Evolutionary conservation across 73 alveolate species (phyloP), one percentile per base, ranked within the genome.

Genomic region (Tetrahymena elliotti): DNA sequence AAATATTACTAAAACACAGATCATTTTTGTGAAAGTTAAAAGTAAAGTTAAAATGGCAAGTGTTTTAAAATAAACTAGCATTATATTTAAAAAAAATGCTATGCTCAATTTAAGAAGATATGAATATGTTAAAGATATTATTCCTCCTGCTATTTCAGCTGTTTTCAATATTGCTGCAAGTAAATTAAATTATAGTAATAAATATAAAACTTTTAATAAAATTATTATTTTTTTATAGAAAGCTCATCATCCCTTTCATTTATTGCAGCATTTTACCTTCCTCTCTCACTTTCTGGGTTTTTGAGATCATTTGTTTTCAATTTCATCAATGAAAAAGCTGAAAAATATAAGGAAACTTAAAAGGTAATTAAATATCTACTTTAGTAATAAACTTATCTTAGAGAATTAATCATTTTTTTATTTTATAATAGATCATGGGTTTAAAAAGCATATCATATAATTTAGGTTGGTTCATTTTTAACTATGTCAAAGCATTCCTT

Each of bases 261-360:
- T 10, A 10, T 31, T 2, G 88, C 88, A 68, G 88, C 88, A 4
- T 11, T 68, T 11, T 68, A 68, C 36, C 88, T 68, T 68, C 88
- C 88, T 68, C 11, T 68, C 6, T 68, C 88, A n/a, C 36, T 68
- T 27, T 68, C 88, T n/a, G 88, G 88, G n/a, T 68, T 68, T 68
- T n/a, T 68, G 36, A 94, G 96, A 33, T 94, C 96, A 20, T 40
- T 94, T 18, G 40, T 94, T 33, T 83, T 38, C 22, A 82, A 83
- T 38, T 41, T 94, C 16, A 93, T 94, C n/a, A 93, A 94, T 34
- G 96, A 94, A 92, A 94, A 94, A 35, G 27, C 93, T 27, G 96
- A 94, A 38, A 94, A 83, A 83, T 94, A 83, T 36, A 94, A 94
- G 37, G 96, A 94, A 20, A 83, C 96, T 5, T 94, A 94, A 39